Conservation (phyloP, 2,329 filamentous ascomycete species). For the Escovopsis sp. region DNA sequence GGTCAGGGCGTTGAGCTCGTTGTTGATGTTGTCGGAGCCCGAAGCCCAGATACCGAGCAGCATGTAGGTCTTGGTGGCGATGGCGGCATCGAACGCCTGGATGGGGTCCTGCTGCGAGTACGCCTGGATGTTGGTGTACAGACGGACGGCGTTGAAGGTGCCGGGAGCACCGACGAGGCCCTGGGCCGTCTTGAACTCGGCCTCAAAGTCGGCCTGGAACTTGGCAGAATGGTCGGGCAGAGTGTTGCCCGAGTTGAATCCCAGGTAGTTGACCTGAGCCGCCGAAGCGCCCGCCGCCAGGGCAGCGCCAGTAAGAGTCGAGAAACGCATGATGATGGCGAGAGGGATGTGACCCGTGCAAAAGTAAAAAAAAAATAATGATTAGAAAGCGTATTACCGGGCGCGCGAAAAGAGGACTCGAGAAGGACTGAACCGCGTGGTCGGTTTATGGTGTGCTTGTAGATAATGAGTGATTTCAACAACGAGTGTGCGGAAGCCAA, state of each 20-base stretch:
- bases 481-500: background rate
- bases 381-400: no score
- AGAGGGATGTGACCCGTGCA: no score
- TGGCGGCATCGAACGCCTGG: constrained; percentile 61
- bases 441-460: no score
- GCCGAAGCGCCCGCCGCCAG: constrained; percentile 26
- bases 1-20: constrained; percentile 46
- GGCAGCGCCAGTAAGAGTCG: constrained; percentile 20
- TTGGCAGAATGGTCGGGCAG: constrained; percentile 33
- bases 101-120: constrained; percentile 60
- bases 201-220: constrained; percentile 34
- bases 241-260: constrained; percentile 38
- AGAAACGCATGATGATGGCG: constrained; percentile 31
- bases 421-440: no score
- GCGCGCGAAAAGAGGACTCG: no score
- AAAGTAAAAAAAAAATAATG: no score
- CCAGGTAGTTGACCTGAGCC: constrained; percentile 32
- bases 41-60: constrained; percentile 52
- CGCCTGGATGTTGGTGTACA: constrained; percentile 55
- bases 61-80: constrained; percentile 43
- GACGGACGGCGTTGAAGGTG: constrained; percentile 42
- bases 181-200: constrained; percentile 29
- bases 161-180: constrained; percentile 28
- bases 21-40: constrained; percentile 37
- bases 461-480: constrained; percentile 1